These are phyloP conservation scores for Ganoderma multipileum DNA, from an alignment of 1,284 basidiomycete genomes.

Conservation along the genomic window DNA sequence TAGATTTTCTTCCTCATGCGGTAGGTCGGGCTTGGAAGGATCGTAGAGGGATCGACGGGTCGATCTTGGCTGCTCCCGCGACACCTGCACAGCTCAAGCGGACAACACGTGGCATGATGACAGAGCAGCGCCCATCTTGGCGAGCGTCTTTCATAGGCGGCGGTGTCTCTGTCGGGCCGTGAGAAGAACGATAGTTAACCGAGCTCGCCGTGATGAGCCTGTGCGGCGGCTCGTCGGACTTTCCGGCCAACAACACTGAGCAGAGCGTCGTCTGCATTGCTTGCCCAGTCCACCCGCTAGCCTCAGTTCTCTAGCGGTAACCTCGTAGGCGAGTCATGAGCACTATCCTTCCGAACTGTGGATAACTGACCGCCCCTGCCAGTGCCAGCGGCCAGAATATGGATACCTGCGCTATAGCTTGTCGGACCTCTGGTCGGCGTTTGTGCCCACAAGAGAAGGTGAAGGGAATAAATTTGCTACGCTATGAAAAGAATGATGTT, in stretches of 20 bases:
- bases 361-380: not conserved
- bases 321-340: not conserved
- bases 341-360: not conserved
- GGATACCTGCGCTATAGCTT: not conserved
- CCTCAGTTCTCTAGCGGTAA: not conserved
- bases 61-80: slow-evolving; percentile 17
- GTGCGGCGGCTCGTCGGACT: not conserved
- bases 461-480: not conserved
- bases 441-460: slow-evolving; percentile 16
- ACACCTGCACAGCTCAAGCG: not conserved
- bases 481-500: slow-evolving; percentile 12
- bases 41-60: slow-evolving; percentile 7
- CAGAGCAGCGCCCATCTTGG: slow-evolving; percentile 5
- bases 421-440: slow-evolving; percentile 5
- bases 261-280: slow-evolving; percentile 1
- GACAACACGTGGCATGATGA: slow-evolving; percentile 4
- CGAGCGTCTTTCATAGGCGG: slow-evolving; percentile 1
- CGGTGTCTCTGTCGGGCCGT: not conserved
- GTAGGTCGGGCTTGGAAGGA: slow-evolving; percentile 1
- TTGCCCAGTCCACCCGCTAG: not conserved
- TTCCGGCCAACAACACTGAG: not conserved
- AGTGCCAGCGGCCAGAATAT: not conserved
- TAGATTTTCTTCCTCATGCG: slow-evolving; percentile 10
- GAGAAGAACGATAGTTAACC: not conserved
- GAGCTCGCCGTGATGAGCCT: not conserved